These are phyloP conservation scores for Geotrichum histeridarum DNA, from an alignment of 1,139 yeast species.

Conservation along the genomic window DNA sequence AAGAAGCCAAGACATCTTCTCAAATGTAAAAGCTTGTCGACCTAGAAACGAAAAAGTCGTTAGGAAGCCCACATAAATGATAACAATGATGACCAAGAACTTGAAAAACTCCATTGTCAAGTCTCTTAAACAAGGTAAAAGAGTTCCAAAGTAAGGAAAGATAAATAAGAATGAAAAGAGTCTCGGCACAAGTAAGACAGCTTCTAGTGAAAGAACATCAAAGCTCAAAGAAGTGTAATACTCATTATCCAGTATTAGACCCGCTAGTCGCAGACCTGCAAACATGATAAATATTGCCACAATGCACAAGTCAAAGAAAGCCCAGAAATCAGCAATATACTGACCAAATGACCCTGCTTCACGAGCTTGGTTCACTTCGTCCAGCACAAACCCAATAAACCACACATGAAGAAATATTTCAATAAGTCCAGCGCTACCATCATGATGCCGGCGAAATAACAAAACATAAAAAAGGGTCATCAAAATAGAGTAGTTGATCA, in stretches of 20 bases:
- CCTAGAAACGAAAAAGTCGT: conserved; percentile 36
- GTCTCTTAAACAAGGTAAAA: conserved; percentile 34
- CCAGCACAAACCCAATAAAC: conserved; percentile 35
- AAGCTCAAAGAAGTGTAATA: conserved; percentile 28
- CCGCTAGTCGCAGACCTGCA: conserved; percentile 25
- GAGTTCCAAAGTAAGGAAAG: conserved; percentile 37
- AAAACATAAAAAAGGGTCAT: conserved; percentile 31
- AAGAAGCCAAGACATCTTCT: conserved; percentile 35
- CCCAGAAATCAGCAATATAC: conserved; percentile 35
- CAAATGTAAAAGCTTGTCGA: conserved; percentile 29
- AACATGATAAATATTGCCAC: conserved; percentile 29
- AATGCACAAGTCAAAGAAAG: conserved; percentile 32
- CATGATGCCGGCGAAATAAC: conserved; percentile 22
- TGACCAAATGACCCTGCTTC: conserved; percentile 32
- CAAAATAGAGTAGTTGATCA: conserved; percentile 32
- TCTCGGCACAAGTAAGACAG: conserved; percentile 34
- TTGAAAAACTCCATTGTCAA: conserved; percentile 35
- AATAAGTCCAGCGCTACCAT: conserved; percentile 18
- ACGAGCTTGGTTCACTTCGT: conserved; percentile 33
- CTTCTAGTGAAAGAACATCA: conserved; percentile 35
- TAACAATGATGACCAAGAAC: conserved; percentile 32
- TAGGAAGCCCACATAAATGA: conserved; percentile 35
- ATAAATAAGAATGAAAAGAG: conserved; percentile 34
- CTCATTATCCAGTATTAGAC: conserved; percentile 22
- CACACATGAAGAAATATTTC: conserved; percentile 33